Percentiles rank a stretch among this genome's conserved stretches.
phyloP scores from a whole-genome alignment of 2,329 filamentous ascomycete genomes.

The Alternaria arbusti region DNA sequence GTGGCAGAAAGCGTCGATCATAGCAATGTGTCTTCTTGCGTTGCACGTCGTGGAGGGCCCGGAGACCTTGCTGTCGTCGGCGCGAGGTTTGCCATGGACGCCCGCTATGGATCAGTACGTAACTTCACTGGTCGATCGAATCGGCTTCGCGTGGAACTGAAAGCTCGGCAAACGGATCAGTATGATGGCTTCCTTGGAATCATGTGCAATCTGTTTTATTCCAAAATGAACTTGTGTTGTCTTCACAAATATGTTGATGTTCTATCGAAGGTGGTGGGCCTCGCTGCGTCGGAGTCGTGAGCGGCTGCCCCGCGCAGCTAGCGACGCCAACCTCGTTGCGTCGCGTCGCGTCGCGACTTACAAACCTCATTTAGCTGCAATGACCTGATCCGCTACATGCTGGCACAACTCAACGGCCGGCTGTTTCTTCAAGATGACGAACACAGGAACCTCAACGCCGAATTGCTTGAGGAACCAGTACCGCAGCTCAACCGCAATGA shows the following conservation, averaged over 20 bases:
- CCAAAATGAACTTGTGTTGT: too few relatives aligned
- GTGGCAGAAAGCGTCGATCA: not conserved
- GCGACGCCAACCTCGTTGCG: not conserved
- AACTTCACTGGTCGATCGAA: not conserved
- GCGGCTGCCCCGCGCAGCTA: not conserved
- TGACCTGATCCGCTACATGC: conserved; percentile 8
- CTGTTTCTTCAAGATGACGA: conserved; percentile 24
- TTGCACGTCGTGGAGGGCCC: not conserved
- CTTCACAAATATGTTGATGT: too few relatives aligned
- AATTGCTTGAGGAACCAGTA: conserved; percentile 27
- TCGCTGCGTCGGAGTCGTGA: not conserved
- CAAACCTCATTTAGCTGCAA: conserved; percentile 1
- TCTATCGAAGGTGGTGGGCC: not conserved
- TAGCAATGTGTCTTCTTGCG: not conserved
- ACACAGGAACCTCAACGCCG: conserved; percentile 21
- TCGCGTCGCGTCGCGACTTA: not conserved
- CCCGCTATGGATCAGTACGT: too few relatives aligned
- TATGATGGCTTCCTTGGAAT: not conserved
- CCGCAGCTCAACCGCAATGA: conserved; percentile 31
- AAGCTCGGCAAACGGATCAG: not conserved
- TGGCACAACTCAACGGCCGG: conserved; percentile 1
- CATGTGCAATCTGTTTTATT: too few relatives aligned
- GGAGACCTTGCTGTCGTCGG: not conserved
- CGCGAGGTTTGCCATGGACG: not conserved
- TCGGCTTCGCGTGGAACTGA: not conserved